Conservation (phyloP, 2,329 filamentous ascomycete species). For the Penicillium sp. region DNA sequence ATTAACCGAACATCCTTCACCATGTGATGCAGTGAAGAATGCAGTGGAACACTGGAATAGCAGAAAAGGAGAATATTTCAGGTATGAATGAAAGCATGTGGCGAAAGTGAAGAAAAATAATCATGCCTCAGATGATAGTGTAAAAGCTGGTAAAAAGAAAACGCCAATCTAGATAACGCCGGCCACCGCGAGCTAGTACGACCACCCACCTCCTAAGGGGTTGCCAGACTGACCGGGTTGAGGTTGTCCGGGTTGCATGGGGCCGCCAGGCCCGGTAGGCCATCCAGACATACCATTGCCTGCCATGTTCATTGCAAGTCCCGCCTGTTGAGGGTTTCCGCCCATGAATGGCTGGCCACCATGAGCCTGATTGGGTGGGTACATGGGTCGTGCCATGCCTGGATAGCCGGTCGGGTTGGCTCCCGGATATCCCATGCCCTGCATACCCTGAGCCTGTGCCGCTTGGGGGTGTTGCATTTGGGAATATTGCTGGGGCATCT, state of each 20-base stretch:
- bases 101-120: constrained; percentile 2
- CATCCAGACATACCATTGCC: constrained; percentile 38
- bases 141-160: constrained; percentile 7
- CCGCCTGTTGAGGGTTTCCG: constrained; percentile 36
- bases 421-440: constrained; percentile 37
- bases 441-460: constrained; percentile 26
- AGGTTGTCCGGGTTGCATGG: constrained; percentile 39
- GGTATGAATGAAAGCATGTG: constrained; percentile 9
- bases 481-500: constrained; percentile 38
- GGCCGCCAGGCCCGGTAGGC: constrained; percentile 34
- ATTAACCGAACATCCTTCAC: constrained; percentile 25
- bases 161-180: constrained; percentile 29
- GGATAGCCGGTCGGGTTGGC: constrained; percentile 34
- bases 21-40: constrained; percentile 16
- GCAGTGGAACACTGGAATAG: constrained; percentile 16
- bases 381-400: constrained; percentile 38
- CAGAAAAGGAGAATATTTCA: constrained; percentile 12
- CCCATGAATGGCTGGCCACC: constrained; percentile 36
- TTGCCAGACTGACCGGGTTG: constrained; percentile 40
- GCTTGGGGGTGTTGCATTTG: constrained; percentile 38
- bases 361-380: constrained; percentile 36
- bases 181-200: constrained; percentile 30
- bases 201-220: constrained; percentile 39
- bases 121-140: constrained; percentile 13
- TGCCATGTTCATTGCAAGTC: constrained; percentile 38